A percentile compares a stretch with the other conserved stretches of the same genome.
phyloP scores from a whole-genome alignment of 768 basidiomycete genomes.

The Amanita thiersii region DNA sequence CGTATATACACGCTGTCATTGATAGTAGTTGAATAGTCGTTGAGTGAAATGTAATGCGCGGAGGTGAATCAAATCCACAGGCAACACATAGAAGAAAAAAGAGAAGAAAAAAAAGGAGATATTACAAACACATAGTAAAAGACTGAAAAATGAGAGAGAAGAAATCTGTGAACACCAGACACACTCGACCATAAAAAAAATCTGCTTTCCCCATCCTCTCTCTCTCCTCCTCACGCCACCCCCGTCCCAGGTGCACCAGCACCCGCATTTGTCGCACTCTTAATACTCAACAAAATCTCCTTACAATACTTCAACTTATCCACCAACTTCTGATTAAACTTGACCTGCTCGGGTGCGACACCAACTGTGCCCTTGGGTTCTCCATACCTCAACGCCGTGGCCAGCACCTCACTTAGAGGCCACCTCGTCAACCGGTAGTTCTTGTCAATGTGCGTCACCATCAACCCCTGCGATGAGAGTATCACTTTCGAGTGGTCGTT shows the following conservation, averaged over 20 bases:
- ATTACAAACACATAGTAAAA: too few relatives aligned
- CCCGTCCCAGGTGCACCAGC: conserved; percentile 19
- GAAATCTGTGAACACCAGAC: too few relatives aligned
- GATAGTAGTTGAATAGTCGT: too few relatives aligned
- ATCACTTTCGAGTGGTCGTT: conserved; percentile 96
- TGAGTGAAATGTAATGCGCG: too few relatives aligned
- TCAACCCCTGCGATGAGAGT: conserved; percentile 69
- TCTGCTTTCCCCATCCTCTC: too few relatives aligned
- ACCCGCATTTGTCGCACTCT: conserved; percentile 41
- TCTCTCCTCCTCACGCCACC: conserved; percentile 1
- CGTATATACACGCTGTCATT: too few relatives aligned
- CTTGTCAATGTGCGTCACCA: conserved; percentile 89
- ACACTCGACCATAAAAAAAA: too few relatives aligned
- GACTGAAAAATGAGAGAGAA: too few relatives aligned
- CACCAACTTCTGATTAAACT: conserved; percentile 55
- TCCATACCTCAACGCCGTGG: conserved; percentile 28
- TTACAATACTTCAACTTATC: conserved; percentile 84
- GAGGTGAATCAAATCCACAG: too few relatives aligned
- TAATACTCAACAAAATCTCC: conserved; percentile 71
- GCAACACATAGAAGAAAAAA: too few relatives aligned
- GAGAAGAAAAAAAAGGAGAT: too few relatives aligned
- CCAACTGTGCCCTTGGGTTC: conserved; percentile 5
- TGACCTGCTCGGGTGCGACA: conserved; percentile 35
- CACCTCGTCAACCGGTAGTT: conserved; percentile 70
- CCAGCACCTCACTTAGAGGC: conserved; percentile 66